Base-by-base conservation (phyloP, 1,139 yeast species). In the Candida tetrigidarum region DNA sequence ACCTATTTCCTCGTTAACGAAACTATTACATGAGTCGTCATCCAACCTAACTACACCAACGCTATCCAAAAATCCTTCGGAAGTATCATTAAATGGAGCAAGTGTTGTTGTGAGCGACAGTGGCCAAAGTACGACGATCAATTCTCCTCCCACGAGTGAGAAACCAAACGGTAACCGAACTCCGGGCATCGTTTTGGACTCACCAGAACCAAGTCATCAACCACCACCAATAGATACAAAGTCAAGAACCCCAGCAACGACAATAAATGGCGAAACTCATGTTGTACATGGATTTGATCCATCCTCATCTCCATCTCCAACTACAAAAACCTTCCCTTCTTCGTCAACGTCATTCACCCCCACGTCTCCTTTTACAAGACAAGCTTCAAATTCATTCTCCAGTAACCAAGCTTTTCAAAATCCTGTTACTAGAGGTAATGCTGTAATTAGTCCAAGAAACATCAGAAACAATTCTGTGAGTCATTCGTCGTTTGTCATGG, bases 381-480 rank as follows among this genome's bases (percentile, higher is more conserved):
- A 50, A 41, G 42, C 44, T 12, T 39, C 52, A 10, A 45, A 29
- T 18, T 49, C 50, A 6, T 41, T 46, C 12, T 46, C 49, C 26
- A 46, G 41, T 36, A 51, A 51, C 20, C 46, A 41, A 18, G 37
- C 43, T 9, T 48, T 50, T 37, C 51, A 47, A 32, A 46, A 50
- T 26, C 15, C 42, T 10, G 14, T 28, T n/a, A n/a, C n/a, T 19
- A 47, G 50, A 36, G 45, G 34, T 12, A 15, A 32, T 4, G 53
- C 60, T 35, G 9, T 22, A 22, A 56, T 66, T 7, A 65, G 73
- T 48, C 81, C 80, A 4, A 62, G 79, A 37, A 64, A 71, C 40
- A 68, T 66, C 37, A 63, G 76, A 30, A 72, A 76, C 39, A 74
- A 75, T 46, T 75, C 79, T 19, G 64, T 71, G 26, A 64, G 79